These are phyloP conservation scores for Podaxis rugospora DNA, from an alignment of 768 basidiomycete species.

Conservation along the genomic window DNA sequence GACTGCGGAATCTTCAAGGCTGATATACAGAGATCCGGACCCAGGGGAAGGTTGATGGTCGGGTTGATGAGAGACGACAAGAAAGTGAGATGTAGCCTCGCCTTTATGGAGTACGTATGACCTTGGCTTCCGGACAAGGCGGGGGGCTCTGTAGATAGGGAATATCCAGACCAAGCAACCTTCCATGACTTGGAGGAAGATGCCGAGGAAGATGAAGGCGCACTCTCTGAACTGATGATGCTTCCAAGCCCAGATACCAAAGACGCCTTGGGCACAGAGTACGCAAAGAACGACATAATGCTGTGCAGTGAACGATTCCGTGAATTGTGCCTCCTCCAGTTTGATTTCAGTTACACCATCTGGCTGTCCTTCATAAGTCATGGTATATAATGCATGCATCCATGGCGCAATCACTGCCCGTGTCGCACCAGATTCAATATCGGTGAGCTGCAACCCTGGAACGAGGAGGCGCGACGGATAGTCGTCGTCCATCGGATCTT, in stretches of 20 bases:
- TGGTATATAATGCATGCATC: background rate
- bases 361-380: background rate
- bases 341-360: background rate
- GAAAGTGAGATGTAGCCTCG: background rate
- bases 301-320: background rate
- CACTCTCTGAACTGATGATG: background rate
- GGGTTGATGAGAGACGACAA: background rate
- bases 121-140: background rate
- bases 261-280: background rate
- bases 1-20: background rate
- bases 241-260: background rate
- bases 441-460: background rate
- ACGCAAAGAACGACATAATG: background rate
- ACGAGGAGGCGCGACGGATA: background rate
- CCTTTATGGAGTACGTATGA: constrained; percentile 1
- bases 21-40: background rate
- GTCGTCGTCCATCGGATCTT: background rate
- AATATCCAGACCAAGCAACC: background rate
- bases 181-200: background rate
- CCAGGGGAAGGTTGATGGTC: background rate
- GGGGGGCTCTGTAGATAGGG: background rate
- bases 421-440: background rate
- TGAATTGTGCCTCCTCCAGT: background rate
- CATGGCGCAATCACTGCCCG: background rate
- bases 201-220: background rate